phyloP scores from a whole-genome alignment of 23 red algal species.

The Gracilaria caudata region DNA sequence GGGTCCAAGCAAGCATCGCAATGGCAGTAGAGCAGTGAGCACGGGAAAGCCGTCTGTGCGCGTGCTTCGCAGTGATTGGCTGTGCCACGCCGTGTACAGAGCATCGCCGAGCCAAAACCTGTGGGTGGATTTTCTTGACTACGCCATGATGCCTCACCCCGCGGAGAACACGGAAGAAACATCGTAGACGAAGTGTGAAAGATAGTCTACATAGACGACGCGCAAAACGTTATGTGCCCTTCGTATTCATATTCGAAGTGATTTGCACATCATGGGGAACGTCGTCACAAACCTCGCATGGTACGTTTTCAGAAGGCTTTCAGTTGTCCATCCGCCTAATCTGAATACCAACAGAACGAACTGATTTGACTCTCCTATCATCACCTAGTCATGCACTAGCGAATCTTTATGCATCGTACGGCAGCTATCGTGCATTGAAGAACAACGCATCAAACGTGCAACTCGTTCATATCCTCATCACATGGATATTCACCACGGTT shows the following conservation, averaged over 20 bases:
- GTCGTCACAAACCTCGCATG: slow-evolving; percentile 5
- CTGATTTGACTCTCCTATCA: background rate
- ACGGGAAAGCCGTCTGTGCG: too few species aligned
- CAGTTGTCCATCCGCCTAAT: background rate
- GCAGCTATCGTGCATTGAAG: slow-evolving; percentile 76
- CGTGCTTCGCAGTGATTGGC: background rate
- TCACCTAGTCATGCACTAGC: slow-evolving; percentile 37
- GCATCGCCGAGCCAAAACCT: too few species aligned
- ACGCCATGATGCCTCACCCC: too few species aligned
- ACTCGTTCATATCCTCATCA: slow-evolving; percentile 68
- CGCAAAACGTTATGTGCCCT: too few species aligned
- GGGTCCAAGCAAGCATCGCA: too few species aligned
- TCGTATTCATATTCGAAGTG: background rate
- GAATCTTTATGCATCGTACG: slow-evolving; percentile 76
- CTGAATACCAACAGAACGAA: background rate
- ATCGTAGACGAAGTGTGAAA: too few species aligned
- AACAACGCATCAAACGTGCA: slow-evolving; percentile 54
- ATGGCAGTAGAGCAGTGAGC: background rate
- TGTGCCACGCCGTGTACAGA: too few species aligned
- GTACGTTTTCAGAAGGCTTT: background rate
- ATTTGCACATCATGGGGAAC: background rate
- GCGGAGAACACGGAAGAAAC: too few species aligned
- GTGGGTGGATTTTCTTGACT: too few species aligned
- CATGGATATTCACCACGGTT: slow-evolving; percentile 60
- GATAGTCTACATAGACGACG: too few species aligned